Conservation (phyloP, 352 stramenopile species). For the Globisporangium canariense region DNA sequence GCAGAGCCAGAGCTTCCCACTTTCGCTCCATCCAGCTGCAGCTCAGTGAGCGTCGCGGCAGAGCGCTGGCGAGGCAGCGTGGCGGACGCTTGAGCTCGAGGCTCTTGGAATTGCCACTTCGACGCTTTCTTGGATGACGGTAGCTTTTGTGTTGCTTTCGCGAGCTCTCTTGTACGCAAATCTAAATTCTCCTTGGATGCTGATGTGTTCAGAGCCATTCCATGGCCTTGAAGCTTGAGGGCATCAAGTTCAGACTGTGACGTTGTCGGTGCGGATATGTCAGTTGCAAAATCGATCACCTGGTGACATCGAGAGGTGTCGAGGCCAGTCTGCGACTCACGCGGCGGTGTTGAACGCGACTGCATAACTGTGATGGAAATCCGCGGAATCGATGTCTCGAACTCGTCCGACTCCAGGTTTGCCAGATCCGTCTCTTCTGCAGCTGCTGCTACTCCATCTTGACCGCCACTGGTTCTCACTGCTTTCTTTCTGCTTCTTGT, state of each 20-base stretch:
- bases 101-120: slow-evolving; percentile 5
- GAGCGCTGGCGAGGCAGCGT: slow-evolving; percentile 9
- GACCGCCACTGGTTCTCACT: background rate
- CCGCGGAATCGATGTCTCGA: slow-evolving; percentile 1
- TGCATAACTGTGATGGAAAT: slow-evolving; percentile 6
- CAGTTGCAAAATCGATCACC: background rate
- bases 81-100: background rate
- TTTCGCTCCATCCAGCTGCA: slow-evolving; percentile 7
- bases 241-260: background rate
- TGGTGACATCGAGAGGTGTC: background rate
- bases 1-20: background rate
- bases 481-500: background rate
- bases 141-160: background rate
- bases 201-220: background rate
- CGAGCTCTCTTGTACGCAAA: background rate
- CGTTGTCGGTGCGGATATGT: background rate
- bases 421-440: background rate
- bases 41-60: background rate
- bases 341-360: background rate
- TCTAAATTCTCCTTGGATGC: background rate
- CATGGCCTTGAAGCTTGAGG: slow-evolving; percentile 9
- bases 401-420: background rate
- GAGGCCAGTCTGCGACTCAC: background rate
- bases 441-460: background rate
- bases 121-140: background rate